Evolutionary conservation across 257 asterid genomes (phyloP).

Genomic region (Solanum stenotomum): DNA sequence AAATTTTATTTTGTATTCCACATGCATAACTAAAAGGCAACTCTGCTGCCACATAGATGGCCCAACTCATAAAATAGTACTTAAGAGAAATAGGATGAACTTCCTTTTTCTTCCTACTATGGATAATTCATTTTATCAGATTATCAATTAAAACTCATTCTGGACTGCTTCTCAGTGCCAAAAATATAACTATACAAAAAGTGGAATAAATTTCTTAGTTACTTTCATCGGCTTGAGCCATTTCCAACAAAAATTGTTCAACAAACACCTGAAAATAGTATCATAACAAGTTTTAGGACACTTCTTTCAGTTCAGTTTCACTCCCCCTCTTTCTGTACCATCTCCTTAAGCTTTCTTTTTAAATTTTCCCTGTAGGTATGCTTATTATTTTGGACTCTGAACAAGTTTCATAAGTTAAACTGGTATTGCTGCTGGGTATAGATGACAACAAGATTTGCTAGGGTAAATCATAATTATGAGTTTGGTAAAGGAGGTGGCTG

Average conservation of each 20-base stretch:
- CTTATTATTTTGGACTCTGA: neutral
- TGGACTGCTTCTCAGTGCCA: neutral
- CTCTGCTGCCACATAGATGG: neutral
- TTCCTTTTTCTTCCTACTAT: neutral
- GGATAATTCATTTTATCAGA: neutral
- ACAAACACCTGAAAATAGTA: neutral
- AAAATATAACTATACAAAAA: neutral
- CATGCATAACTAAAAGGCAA: neutral
- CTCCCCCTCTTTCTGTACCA: neutral
- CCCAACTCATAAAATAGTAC: neutral
- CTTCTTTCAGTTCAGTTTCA: neutral
- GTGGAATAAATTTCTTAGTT: neutral
- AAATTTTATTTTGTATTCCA: neutral
- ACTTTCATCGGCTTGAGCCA: neutral
- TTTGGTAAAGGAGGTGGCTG: neutral
- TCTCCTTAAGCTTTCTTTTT: neutral
- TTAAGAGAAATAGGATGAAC: neutral
- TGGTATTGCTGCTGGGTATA: neutral
- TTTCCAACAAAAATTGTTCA: neutral
- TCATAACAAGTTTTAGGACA: neutral
- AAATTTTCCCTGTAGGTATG: neutral
- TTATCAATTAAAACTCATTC: neutral
- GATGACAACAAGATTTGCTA: neutral
- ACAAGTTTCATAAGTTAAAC: neutral
- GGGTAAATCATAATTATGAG: neutral